Evolutionary conservation across 2,329 filamentous ascomycete species (phyloP), one percentile per base, ranked within the genome.

Genomic region (Orbilia oligospora): DNA sequence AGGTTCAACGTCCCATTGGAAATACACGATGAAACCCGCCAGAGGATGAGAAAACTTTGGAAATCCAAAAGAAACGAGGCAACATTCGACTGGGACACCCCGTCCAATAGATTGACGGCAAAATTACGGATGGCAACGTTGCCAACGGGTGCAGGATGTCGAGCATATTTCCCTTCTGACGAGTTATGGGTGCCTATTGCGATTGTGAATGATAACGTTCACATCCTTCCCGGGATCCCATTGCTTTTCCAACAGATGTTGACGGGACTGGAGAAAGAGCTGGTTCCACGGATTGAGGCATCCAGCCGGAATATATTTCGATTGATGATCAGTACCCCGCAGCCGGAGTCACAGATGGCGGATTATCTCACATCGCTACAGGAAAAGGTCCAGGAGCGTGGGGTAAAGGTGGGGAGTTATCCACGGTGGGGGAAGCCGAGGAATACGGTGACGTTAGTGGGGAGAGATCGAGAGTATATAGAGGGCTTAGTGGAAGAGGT

Each of bases 391-490:
- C 91, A 90, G 83, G 86, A 90, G 0, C 90, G 89, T 82, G 94
- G 93, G 2, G 88, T 98, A 82, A 98, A 98, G 86, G 93, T 98
- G 16, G 96, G 96, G 56, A 97, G 93, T 84, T 98, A 99, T 85
- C 96, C 96, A 41, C 88, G 93, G 70, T 97, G 94, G 94, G 93
- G 92, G 4, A 95, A 93, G 87, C 90, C 90, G 82, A 88, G 88
- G 80, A 98, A 98, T 84, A 96, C 94, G 0, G 93, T 98, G 58
- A 97, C 95, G 10, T 86, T 99, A 67, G 94, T 97, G 16, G 90
- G 87, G 16, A 90, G 90, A 81, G 92, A 97, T 83, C 87, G 88
- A 81, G 90, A 89, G 24, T 95, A 89, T 81, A 88, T 98, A 83
- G 93, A 97, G 83, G 90, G 90, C 64, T 85, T 97, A 79, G 89